Base-by-base conservation (phyloP, 768 basidiomycete species). In the Glaciozyma martinii region DNA sequence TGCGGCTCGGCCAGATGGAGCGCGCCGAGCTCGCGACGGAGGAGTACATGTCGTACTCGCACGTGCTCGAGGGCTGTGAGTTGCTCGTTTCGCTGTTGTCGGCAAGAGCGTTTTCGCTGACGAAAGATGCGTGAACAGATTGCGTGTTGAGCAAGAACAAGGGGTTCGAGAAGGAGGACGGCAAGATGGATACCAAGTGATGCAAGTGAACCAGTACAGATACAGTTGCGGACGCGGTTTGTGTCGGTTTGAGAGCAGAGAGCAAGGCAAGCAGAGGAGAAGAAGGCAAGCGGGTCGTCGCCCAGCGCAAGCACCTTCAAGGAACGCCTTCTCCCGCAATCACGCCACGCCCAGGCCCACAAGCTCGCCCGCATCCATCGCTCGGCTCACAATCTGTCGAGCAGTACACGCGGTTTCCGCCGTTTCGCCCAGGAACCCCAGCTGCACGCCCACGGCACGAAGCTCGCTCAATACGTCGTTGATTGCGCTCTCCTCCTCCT, bases 21-120 rank as follows among this genome's bases (percentile, higher is more conserved):
- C 82, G 95, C 52, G 91, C 89, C 9, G 95, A 98, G 79, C 79
- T 98, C 66, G 95, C 91, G 19, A 98, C 95, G 54, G 94, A 98
- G 76, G 94, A 99, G 78, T 97, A 80, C 77, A 89, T 97, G 71
- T 87, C 92, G 3, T 99, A 88, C 76, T 83, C 85, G 49, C 84
- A 85, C 73, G 89, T 92, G 30, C 80, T 99, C 57, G 94, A 98
- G 77, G 92, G 92, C 64, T 87, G 62, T 66, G 59, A 9, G 54
- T 56, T 9, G 3, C 16, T 25, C 27, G 32, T 49, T 56, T 10
- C n/a, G 27, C 15, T 21, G n/a, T n/a, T 37, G 37, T 42, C 8
- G 23, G n/a, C 37, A n/a, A 21, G 55, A 25, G 33, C 23, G 21
- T 19, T 23, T 25, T 25, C 10, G 55, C 55, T 56, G 55, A 56